Conservation (phyloP, 352 stramenopile species). For the Pythium volutum region DNA sequence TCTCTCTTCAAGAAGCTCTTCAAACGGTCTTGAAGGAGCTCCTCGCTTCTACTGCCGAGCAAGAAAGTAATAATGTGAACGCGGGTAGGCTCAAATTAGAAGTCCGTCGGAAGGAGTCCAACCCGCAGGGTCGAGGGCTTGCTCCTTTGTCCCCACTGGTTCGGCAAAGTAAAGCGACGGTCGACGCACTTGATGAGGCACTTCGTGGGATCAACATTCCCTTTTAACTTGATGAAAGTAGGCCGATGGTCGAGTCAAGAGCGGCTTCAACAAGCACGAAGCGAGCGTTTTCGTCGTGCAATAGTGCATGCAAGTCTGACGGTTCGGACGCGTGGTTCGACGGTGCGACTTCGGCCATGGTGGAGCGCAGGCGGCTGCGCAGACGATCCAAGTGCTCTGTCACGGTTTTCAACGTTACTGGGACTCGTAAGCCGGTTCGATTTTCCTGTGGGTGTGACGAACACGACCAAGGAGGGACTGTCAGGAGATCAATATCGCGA, state of each 20-base stretch:
- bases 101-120: background rate
- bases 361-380: constrained; percentile 20
- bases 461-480: background rate
- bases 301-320: background rate
- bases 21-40: background rate
- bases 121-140: background rate
- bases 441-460: constrained; percentile 2
- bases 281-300: constrained; percentile 13
- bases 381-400: constrained; percentile 13
- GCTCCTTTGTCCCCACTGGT: constrained; percentile 15
- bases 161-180: background rate
- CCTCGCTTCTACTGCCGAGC: background rate
- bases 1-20: constrained; percentile 1
- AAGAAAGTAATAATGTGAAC: background rate
- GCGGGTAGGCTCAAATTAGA: background rate
- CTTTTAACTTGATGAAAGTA: constrained; percentile 15
- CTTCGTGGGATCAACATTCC: constrained; percentile 19
- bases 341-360: constrained; percentile 5
- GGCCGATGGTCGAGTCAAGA: constrained; percentile 10
- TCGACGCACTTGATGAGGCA: constrained; percentile 7
- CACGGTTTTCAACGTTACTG: background rate
- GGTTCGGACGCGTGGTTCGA: background rate
- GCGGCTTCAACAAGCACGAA: constrained; percentile 19
- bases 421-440: background rate
- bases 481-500: too few relatives aligned